Base-by-base conservation (phyloP, 164 flowering plant species). In the Magnolia changhungtana region DNA sequence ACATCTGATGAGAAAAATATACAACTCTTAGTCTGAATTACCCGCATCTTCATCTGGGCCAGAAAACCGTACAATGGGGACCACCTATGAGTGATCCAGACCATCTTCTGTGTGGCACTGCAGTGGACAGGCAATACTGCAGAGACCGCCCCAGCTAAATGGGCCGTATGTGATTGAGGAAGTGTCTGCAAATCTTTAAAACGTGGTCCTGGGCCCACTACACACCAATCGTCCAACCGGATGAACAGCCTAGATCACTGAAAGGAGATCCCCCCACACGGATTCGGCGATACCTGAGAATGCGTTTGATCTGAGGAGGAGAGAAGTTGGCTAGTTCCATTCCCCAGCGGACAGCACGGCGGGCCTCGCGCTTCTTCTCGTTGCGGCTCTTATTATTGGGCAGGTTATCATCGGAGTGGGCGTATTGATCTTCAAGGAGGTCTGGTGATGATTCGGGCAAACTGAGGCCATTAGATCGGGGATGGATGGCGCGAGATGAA, bases 281-380 rank as follows among this genome's bases (percentile, higher is more conserved):
- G 18, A 55, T 55, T 55, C 19, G 45, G 45, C 61, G 29, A 5
- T 55, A 90, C 98, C 84, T 91, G 74, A 92, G 84, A 74, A 96
- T 90, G 14, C 85, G 91, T 75, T 90, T 96, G 72, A 96, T 94
- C 78, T 91, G 95, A 59, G 92, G 77, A 24, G 76, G 63, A 9
- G 97, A 79, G 86, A 96, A 90, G 75, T 83, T 78, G 0, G 99
- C 92, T 18, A 96, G 88, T 2, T 96, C 94, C 96, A 91, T 90
- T 16, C 91, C 99, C 94, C 98, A 94, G 1, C 81, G 84, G 63
- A 94, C 92, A 18, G 96, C 92, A 74, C 92, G 93, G 14, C 89
- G 84, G 24, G 96, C 95, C 77, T 89, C 92, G 21, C 94, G 91
- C 81, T 96, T 96, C 86, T 81, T 85, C 86, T 87, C 89, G 84